Evolutionary conservation across 1,284 basidiomycete genomes (phyloP), one percentile per base, ranked within the genome.

Genomic region (Cryptococcus depauperatus): DNA sequence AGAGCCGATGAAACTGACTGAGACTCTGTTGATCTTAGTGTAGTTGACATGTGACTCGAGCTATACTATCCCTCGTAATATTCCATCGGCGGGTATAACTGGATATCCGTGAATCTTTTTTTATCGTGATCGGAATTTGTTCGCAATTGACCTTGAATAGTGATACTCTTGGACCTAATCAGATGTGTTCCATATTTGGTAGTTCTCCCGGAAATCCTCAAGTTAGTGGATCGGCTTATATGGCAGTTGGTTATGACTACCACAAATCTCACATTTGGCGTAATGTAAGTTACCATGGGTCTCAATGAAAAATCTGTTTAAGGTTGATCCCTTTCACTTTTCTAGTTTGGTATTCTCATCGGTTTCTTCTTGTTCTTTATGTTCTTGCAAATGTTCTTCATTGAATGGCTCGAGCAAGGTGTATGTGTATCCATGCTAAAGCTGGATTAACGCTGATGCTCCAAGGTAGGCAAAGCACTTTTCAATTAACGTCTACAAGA

Each of bases 11-110:
- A 25, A 7, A 33, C 4, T 26, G 29, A 30, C 30, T 19, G 37
- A 25, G 43, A 27, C 41, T 38, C 33, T 16, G 41, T 35, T 30
- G n/a, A 44, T 26, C 11, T 34, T 30, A 8, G 4, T 16, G 25
- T 46, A 80, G 75, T 64, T 87, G 33, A 73, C 72, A 1, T 89
- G 86, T 56, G 81, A 85, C 59, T 79, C 81, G 11, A 71, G 65
- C 27, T 82, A 79, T 57, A 74, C 88, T 44, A 75, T 85, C 18
- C 87, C 87, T 1, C 74, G 82, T 43, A 85, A 86, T 60, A 76
- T 77, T 2, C 61, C 65, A 3, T 39, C 39, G 3, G 73, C 74
- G 1, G 79, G 77, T 11, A 58, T 83, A 33, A 75, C 71, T 32
- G 78, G 78, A 54, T 87, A 84, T 66, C 82, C 83, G 77, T 81